Evolutionary conservation across 805 yeast genomes (phyloP).

Genomic region (Barnettozyma sucrosica): DNA sequence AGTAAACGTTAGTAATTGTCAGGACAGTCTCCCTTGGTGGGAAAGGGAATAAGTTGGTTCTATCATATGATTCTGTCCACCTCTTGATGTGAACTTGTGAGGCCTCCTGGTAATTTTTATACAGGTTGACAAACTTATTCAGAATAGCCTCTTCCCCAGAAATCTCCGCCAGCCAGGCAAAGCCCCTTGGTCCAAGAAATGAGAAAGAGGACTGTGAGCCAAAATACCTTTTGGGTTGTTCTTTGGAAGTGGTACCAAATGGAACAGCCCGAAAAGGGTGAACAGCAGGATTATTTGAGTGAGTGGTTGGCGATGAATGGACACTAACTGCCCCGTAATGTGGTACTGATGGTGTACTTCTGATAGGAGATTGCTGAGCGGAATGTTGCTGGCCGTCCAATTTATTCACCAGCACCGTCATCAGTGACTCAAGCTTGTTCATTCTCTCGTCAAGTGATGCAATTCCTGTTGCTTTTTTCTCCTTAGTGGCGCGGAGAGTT

Average conservation of each 20-base stretch:
- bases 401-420: conserved; percentile 24
- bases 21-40: conserved; percentile 26
- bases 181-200: conserved; percentile 35
- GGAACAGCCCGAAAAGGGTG: background rate
- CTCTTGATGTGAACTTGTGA: conserved; percentile 19
- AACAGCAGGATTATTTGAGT: background rate
- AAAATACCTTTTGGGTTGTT: conserved; percentile 14
- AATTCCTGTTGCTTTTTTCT: background rate
- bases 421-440: conserved; percentile 30
- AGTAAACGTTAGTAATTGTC: conserved; percentile 14
- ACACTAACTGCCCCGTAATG: background rate
- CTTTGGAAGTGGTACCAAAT: background rate
- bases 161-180: conserved; percentile 32
- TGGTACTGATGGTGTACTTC: background rate
- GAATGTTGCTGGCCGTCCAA: conserved; percentile 11
- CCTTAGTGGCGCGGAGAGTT: background rate
- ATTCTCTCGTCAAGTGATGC: conserved; percentile 27
- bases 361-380: background rate
- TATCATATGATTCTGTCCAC: conserved; percentile 33
- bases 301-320: background rate
- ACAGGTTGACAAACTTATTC: conserved; percentile 23
- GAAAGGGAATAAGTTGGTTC: conserved; percentile 23
- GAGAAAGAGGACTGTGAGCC: conserved; percentile 29
- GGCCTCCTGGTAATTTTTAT: conserved; percentile 14
- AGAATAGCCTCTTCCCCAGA: conserved; percentile 17